A percentile compares a stretch with the other conserved stretches of the same genome.
phyloP scores from a whole-genome alignment of 2,329 filamentous ascomycete genomes.

The Chrysoporthe deuterocubensis region DNA sequence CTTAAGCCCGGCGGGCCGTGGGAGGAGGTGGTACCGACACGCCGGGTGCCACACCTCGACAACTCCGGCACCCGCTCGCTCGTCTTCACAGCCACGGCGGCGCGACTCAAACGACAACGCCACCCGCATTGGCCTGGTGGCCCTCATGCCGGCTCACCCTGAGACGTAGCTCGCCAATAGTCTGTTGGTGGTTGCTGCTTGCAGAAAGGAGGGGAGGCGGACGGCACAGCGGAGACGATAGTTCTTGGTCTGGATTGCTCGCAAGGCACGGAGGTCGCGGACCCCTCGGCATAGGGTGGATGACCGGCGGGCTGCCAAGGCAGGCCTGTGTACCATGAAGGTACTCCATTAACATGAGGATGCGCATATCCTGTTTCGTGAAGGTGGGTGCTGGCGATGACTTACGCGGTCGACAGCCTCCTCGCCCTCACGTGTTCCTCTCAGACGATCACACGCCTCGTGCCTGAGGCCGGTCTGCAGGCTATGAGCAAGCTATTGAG shows the following conservation, averaged over 20 bases:
- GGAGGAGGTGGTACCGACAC: background rate
- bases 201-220: background rate
- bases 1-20: background rate
- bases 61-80: background rate
- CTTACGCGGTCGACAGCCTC: background rate
- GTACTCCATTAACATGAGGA: background rate
- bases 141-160: background rate
- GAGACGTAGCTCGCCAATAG: conserved; percentile 5
- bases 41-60: background rate
- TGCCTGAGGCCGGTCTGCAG: background rate
- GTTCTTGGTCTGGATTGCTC: conserved; percentile 3
- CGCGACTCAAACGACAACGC: background rate
- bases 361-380: background rate
- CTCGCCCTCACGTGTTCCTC: background rate
- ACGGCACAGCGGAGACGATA: background rate
- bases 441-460: background rate
- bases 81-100: background rate
- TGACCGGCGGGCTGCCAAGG: background rate
- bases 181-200: background rate
- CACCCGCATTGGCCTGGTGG: background rate
- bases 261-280: background rate
- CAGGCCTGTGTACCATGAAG: background rate
- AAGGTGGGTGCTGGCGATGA: background rate
- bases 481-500: background rate
- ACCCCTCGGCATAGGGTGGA: background rate